Base-by-base conservation (phyloP, 352 stramenopile species). In the Phytophthora pinifolia region DNA sequence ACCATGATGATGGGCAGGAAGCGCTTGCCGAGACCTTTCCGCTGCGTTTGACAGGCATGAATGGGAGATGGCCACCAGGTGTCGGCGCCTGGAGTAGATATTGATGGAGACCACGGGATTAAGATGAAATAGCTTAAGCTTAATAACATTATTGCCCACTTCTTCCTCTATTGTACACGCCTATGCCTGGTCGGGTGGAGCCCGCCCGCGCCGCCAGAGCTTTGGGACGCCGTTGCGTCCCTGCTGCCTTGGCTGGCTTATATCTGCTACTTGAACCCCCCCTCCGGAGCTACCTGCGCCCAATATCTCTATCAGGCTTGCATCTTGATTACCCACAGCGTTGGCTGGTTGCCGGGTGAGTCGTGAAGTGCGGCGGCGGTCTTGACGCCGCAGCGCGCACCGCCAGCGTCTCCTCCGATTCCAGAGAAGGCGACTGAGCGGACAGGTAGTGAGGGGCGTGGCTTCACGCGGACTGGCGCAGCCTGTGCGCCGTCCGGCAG, bases 401-500 rank as follows among this genome's bases (percentile, higher is more conserved):
- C 7, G 60, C 54, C 22, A 65, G 36, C 15, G 39, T 55, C 35
- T 65, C 49, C 46, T 67, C 48, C 7, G 39, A 62, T 18, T 67
- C 33, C 12, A 62, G 18, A 33, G 63, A 72, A 18, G 61, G 20
- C 32, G 55, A 65, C 43, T 71, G 61, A 15, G 46, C 46, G 6
- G 48, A 15, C 35, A 64, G 50, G 49, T 62, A 73, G 35, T 49
- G 58, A 35, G 60, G 61, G 42, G 61, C 61, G 12, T 69, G 57
- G 27, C 42, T 62, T 70, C 34, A 87, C 52, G 59, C 67, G 61
- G 44, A 46, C 36, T 68, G 63, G 6, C 64, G 48, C 59, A 72
- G 38, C 1, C 64, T 38, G 37, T 86, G 72, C 17, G 79, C 79
- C 9, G 79, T 89, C 63, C 85, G 84, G 69, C 79, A 89, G 62